Percentiles rank a stretch among this genome's conserved stretches.
Conservation (phyloP, 2,329 filamentous ascomycete species). For the Paracorniculantispora psalliotae region DNA sequence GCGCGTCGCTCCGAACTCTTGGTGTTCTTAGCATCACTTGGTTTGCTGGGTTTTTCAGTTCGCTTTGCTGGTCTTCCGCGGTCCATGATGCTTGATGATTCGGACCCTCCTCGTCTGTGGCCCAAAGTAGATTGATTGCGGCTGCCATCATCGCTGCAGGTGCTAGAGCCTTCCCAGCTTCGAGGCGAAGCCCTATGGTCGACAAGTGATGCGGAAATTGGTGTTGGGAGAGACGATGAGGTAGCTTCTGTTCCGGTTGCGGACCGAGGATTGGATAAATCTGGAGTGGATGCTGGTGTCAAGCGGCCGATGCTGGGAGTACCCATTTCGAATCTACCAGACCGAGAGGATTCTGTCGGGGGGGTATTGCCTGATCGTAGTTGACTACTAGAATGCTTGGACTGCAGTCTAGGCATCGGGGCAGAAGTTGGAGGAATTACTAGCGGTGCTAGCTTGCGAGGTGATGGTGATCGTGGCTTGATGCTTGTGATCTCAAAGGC, state of each 20-base stretch:
- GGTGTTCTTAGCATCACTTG: slow-evolving; percentile 33
- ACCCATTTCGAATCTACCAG: slow-evolving; percentile 42
- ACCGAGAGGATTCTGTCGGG: slow-evolving; percentile 34
- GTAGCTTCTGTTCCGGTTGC: slow-evolving; percentile 28
- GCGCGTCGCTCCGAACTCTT: slow-evolving; percentile 50
- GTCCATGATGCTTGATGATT: slow-evolving; percentile 56
- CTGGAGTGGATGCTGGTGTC: slow-evolving; percentile 37
- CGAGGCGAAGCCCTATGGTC: slow-evolving; percentile 41
- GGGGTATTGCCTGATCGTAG: slow-evolving; percentile 42
- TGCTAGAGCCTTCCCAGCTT: slow-evolving; percentile 37
- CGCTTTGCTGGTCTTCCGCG: slow-evolving; percentile 56
- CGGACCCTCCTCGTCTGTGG: slow-evolving; percentile 52
- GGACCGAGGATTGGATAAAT: slow-evolving; percentile 38
- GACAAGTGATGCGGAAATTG: slow-evolving; percentile 42
- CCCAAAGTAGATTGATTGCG: slow-evolving; percentile 18
- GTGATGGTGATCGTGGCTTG: slow-evolving; percentile 31
- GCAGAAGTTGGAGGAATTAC: slow-evolving; percentile 43
- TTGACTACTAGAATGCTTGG: slow-evolving; percentile 39
- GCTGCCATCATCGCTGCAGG: slow-evolving; percentile 18
- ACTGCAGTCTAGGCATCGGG: slow-evolving; percentile 20
- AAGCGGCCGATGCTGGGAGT: slow-evolving; percentile 41
- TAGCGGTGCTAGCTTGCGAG: slow-evolving; percentile 51
- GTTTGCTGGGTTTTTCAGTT: slow-evolving; percentile 37
- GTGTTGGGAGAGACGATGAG: slow-evolving; percentile 42
- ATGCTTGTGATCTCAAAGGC: slow-evolving; percentile 20